Evolutionary conservation across 2,329 filamentous ascomycete genomes (phyloP).

Genomic region (Clarireedia monteithiana): DNA sequence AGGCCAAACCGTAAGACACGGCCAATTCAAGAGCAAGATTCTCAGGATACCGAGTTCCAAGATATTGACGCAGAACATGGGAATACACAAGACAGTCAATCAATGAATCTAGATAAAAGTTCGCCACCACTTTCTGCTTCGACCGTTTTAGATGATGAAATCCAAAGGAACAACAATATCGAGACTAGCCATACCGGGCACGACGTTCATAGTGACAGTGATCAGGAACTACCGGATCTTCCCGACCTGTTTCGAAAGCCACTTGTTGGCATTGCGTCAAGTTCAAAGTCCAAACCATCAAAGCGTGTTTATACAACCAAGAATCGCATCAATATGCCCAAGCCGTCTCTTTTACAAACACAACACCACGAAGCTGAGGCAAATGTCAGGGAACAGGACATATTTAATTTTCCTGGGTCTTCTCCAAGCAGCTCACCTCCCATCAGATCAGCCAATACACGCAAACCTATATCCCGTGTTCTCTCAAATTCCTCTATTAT

Average conservation of each 20-base stretch:
- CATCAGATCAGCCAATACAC: background rate
- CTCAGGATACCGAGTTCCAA: constrained; percentile 20
- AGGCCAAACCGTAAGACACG: constrained; percentile 9
- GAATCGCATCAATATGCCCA: constrained; percentile 8
- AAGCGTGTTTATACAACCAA: constrained; percentile 21
- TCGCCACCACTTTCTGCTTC: constrained; percentile 10
- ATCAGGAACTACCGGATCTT: constrained; percentile 27
- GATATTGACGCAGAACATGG: constrained; percentile 8
- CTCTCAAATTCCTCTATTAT: constrained; percentile 17
- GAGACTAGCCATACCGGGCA: background rate
- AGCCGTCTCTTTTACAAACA: background rate
- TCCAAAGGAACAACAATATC: background rate
- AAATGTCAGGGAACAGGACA: constrained; percentile 8
- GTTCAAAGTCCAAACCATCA: constrained; percentile 5
- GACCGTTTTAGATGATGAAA: background rate
- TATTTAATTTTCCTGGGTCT: constrained; percentile 34
- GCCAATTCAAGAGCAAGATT: constrained; percentile 14
- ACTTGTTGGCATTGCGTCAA: background rate
- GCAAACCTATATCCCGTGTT: constrained; percentile 11
- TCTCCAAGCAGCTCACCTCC: constrained; percentile 32
- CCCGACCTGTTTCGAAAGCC: constrained; percentile 17
- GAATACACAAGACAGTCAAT: constrained; percentile 19
- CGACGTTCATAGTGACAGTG: constrained; percentile 12
- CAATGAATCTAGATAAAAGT: constrained; percentile 19
- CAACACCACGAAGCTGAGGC: background rate